Base-by-base conservation (phyloP, 169 alveolate species). In the Plasmodium gonderi region DNA sequence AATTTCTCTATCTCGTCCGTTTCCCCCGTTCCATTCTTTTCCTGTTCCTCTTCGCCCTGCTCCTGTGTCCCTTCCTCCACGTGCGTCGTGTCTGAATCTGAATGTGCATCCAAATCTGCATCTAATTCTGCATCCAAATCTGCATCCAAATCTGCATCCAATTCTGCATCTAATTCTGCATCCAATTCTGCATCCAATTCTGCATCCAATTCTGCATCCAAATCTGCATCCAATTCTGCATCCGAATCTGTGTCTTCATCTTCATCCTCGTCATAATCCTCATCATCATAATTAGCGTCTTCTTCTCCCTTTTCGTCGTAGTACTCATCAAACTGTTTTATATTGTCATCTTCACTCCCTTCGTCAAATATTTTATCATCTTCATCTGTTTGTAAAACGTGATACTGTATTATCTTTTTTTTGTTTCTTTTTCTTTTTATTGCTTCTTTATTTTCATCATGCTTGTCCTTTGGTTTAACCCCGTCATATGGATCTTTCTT, bases 311-410 rank as follows among this genome's bases (percentile, higher is more conserved):
- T 31, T 14, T 65, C 91, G n/a, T 80, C 78, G 12, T 81, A 20
- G 31, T 81, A 54, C 51, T 42, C 91, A 81, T 42, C 45, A 29
- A 82, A 69, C 60, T 47, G 67, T 75, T 69, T 68, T 11, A 23
- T 33, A 7, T 69, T 72, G 2, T 2, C 83, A 69, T 82, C 64
- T 45, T 82, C 82, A 40, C 54, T 72, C 17, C 92, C 92, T 36
- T 82, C 92, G 42, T 82, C 92, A 54, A 82, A 82, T 29, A 82
- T 82, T 44, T 82, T 82, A n/a, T 72, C 92, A 69, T 82, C 91
- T 31, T 82, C 81, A 12, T 69, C 72, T 44, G 38, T 69, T 44
- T 82, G 80, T 40, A 42, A 44, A 67, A 72, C 64, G 12, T 69
- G 23, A 44, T 82, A 44, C 26, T 29, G 76, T 1, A 26, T 17